Evolutionary conservation across 768 basidiomycete genomes (phyloP).

Genomic region (Naematelia aurantialba): DNA sequence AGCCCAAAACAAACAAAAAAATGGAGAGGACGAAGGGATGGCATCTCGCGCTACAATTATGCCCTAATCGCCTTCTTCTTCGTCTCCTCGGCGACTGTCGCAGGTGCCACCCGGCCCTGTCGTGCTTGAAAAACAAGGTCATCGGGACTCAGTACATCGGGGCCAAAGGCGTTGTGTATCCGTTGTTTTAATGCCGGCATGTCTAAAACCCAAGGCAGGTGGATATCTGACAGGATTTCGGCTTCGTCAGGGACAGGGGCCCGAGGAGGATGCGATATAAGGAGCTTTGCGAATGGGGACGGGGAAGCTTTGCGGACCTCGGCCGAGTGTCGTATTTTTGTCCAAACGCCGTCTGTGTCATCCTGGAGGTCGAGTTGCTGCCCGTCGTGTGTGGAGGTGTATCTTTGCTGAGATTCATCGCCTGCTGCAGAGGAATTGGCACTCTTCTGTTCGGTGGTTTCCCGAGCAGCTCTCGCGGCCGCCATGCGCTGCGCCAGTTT

Average conservation of each 20-base stretch:
- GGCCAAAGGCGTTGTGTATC: slow-evolving; percentile 58
- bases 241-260: not conserved
- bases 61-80: not conserved
- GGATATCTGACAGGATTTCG: slow-evolving; percentile 8
- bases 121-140: slow-evolving; percentile 60
- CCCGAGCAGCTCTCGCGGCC: slow-evolving; percentile 42
- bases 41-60: slow-evolving; percentile 1
- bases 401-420: not conserved
- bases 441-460: not conserved
- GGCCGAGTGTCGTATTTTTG: not conserved
- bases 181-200: slow-evolving; percentile 16
- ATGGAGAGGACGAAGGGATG: not conserved
- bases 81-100: slow-evolving; percentile 11
- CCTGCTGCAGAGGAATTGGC: not conserved
- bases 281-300: not conserved
- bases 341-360: not conserved
- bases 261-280: not conserved
- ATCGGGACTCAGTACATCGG: slow-evolving; percentile 74
- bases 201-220: slow-evolving; percentile 26
- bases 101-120: slow-evolving; percentile 34
- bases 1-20: not conserved
- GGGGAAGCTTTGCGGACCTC: not conserved
- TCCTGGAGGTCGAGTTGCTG: not conserved
- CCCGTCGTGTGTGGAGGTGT: not conserved
- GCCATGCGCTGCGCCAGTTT: slow-evolving; percentile 53